These are phyloP conservation scores for Vitis rotundifolia DNA, from an alignment of 164 flowering plant genomes.

Conservation along the genomic window DNA sequence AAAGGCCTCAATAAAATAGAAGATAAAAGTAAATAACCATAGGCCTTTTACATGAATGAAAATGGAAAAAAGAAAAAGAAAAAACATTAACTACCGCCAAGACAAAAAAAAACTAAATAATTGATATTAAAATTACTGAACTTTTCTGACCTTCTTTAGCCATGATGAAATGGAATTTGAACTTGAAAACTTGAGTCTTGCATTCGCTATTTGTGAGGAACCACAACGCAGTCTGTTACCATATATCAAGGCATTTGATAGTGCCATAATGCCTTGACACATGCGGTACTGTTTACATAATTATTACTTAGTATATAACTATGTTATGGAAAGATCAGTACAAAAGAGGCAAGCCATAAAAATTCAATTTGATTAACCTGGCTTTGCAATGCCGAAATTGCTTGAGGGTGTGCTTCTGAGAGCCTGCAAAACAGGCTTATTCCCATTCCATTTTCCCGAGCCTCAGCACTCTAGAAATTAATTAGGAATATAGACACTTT, in stretches of 20 bases:
- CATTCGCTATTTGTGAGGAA: slow-evolving; percentile 69
- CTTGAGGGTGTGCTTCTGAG: slow-evolving; percentile 97
- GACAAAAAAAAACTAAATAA: too few relatives aligned
- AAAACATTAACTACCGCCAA: too few relatives aligned
- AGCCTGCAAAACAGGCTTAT: slow-evolving; percentile 92
- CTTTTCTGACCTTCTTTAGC: slow-evolving; percentile 59
- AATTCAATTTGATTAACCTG: slow-evolving; percentile 51
- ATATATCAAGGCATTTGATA: slow-evolving; percentile 87
- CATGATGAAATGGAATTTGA: slow-evolving; percentile 44
- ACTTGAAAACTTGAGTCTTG: slow-evolving; percentile 54
- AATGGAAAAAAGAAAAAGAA: too few relatives aligned
- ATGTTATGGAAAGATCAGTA: not conserved
- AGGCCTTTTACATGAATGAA: too few relatives aligned
- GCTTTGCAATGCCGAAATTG: slow-evolving; percentile 87
- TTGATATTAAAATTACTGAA: not conserved
- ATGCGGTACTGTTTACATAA: slow-evolving; percentile 77
- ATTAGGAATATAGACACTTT: not conserved
- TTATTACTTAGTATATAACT: slow-evolving; percentile 4
- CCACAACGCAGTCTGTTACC: slow-evolving; percentile 94
- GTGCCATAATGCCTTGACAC: slow-evolving; percentile 89
- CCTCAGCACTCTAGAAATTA: slow-evolving; percentile 76
- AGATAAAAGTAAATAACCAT: too few relatives aligned
- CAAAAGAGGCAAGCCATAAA: not conserved
- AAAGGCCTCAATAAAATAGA: too few relatives aligned
- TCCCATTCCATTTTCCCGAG: slow-evolving; percentile 90